Conservation (phyloP, 2,329 filamentous ascomycete species). For the Aspergillus persii region DNA sequence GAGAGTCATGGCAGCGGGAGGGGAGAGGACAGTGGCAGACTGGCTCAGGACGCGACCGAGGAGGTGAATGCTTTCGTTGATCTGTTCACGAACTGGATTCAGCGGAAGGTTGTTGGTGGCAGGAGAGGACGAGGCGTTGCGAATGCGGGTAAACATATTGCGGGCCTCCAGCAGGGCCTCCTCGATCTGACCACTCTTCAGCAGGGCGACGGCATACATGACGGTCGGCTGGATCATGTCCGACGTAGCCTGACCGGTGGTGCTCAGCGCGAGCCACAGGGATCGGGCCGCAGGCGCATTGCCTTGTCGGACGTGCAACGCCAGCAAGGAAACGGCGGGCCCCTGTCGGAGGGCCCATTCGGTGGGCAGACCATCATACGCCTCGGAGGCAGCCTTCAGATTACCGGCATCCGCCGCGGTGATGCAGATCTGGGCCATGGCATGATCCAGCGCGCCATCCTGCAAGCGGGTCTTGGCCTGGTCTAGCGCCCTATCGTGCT, state of each 20-base stretch:
- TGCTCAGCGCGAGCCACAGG: conserved; percentile 74
- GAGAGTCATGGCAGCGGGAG: conserved; percentile 57
- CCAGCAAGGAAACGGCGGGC: conserved; percentile 77
- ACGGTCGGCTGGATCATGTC: conserved; percentile 81
- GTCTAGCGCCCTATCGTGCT: conserved; percentile 69
- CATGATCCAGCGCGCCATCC: conserved; percentile 57
- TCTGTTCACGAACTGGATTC: conserved; percentile 67
- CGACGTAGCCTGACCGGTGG: conserved; percentile 55
- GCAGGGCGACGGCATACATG: conserved; percentile 86
- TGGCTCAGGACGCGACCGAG: conserved; percentile 58
- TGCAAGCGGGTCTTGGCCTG: conserved; percentile 64
- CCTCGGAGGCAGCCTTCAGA: conserved; percentile 63
- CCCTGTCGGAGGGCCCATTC: conserved; percentile 51
- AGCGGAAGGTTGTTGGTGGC: conserved; percentile 47
- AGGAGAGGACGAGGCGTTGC: conserved; percentile 47
- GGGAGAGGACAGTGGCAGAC: conserved; percentile 50
- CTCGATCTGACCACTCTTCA: conserved; percentile 79
- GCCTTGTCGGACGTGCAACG: conserved; percentile 79
- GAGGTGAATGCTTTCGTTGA: conserved; percentile 81
- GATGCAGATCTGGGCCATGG: conserved; percentile 71
- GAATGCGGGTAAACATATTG: conserved; percentile 82
- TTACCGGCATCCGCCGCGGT: conserved; percentile 78
- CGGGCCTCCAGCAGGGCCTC: conserved; percentile 77
- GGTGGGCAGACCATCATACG: conserved; percentile 59
- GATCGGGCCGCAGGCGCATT: conserved; percentile 73